Base-by-base conservation (phyloP, 768 basidiomycete genomes). In the Leccinum longicurvipes region DNA sequence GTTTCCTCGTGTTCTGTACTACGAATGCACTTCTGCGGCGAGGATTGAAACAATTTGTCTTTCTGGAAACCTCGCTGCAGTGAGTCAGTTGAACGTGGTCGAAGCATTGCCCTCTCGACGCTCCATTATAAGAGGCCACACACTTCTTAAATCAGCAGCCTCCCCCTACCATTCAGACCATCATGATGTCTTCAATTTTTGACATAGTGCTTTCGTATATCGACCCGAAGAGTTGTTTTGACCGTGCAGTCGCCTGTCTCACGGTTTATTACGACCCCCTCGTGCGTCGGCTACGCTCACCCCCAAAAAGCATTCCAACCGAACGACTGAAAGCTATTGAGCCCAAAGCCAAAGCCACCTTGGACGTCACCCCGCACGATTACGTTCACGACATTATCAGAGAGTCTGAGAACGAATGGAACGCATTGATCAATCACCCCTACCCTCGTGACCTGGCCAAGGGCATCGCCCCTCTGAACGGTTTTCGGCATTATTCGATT, bases 401-500 rank as follows among this genome's bases (percentile, higher is more conserved):
- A 1, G 47, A 21, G 23, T 19, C 14, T n/a, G n/a, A 24, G 12
- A 8, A 9, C 1, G 39, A 6, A 1, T 48, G 56, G 56, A 9
- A 1, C 23, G 15, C 5, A 4, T 48, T 27, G 7, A 48, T 6
- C 0, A 10, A 14, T 10, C 36, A 57, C 15, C 24, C 39, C 15
- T 57, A 56, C 39, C 54, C 54, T n/a, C 19, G 7, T 8, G 3
- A 11, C 6, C 8, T 57, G 24, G 54, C 56, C 46, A 56, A 28
- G 4, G 56, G 24, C 9, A 14, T 19, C 15, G 27, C 54, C 14
- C 15, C 39, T 12, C 21, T 48, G 6, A 57, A 48, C 12, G 54
- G 56, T 14, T 57, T 56, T 36, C 53, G 56, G 8, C 45, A 56
- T 24, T 41, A 56, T n/a, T 56, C 31, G 25, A 57, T 56, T 15